phyloP scores from a whole-genome alignment of 2,329 filamentous ascomycete species.

The Beauveria varroae region DNA sequence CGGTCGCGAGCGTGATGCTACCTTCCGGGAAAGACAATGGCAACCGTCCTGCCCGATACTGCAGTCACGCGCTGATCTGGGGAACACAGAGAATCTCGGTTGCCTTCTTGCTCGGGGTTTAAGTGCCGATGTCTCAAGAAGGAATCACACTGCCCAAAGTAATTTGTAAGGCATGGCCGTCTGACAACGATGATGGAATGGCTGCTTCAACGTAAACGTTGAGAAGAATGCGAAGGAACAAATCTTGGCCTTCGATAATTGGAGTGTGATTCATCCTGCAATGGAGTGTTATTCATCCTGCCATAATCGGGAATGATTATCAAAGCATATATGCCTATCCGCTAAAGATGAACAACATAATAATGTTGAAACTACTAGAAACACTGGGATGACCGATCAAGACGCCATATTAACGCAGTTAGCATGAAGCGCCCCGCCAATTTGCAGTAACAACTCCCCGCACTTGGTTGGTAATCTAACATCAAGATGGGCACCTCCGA shows the following conservation, averaged over 20 bases:
- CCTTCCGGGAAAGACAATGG: not conserved
- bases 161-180: too few species aligned
- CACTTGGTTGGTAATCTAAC: constrained; percentile 6
- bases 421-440: not conserved
- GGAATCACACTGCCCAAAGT: too few species aligned
- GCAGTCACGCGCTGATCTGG: not conserved
- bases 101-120: not conserved
- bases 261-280: too few species aligned
- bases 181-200: not conserved
- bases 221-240: not conserved
- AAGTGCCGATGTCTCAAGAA: too few species aligned
- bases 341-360: too few species aligned
- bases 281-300: too few species aligned
- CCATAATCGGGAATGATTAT: too few species aligned
- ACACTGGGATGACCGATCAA: not conserved
- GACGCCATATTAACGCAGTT: not conserved
- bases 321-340: too few species aligned
- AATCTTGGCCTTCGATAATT: not conserved
- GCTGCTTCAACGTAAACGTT: not conserved
- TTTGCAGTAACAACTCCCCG: not conserved
- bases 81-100: not conserved
- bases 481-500: not conserved
- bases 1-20: not conserved
- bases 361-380: not conserved
- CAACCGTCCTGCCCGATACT: not conserved